phyloP scores from a whole-genome alignment of 2,329 filamentous ascomycete genomes.

The Botrytis squamosa region DNA sequence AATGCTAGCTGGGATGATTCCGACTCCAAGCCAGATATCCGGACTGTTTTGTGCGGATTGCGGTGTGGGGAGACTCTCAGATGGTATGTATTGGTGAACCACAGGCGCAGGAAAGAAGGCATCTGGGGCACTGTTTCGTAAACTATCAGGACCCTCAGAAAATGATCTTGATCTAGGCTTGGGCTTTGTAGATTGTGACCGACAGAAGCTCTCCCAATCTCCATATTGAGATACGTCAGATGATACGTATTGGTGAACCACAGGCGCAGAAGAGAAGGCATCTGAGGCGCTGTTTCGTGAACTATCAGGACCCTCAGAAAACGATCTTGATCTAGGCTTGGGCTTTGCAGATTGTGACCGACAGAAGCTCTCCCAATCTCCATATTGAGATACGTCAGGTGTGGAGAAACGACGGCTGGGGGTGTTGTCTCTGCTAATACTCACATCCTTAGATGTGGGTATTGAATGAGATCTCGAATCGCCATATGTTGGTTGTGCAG shows the following conservation, averaged over 20 bases:
- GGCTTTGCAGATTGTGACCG: background rate
- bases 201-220: too few relatives aligned
- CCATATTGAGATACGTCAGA: background rate
- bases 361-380: too few relatives aligned
- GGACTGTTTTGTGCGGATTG: background rate
- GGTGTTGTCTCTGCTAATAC: too few relatives aligned
- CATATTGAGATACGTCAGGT: background rate
- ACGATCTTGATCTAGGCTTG: background rate
- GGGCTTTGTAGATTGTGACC: background rate
- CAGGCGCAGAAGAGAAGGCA: background rate
- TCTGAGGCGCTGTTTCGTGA: background rate
- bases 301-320: background rate
- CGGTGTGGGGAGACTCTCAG: background rate
- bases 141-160: background rate
- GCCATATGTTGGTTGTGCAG: too few relatives aligned
- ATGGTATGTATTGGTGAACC: background rate
- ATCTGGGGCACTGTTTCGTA: background rate
- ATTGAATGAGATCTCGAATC: too few relatives aligned
- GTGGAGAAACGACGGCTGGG: background rate
- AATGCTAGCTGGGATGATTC: too few relatives aligned
- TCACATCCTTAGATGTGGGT: too few relatives aligned
- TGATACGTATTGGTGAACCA: background rate
- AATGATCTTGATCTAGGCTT: background rate
- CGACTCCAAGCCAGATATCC: background rate
- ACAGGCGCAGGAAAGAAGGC: background rate